These are phyloP conservation scores for Fusarium sarcochroum DNA, from an alignment of 2,329 filamentous ascomycete species.

Conservation along the genomic window DNA sequence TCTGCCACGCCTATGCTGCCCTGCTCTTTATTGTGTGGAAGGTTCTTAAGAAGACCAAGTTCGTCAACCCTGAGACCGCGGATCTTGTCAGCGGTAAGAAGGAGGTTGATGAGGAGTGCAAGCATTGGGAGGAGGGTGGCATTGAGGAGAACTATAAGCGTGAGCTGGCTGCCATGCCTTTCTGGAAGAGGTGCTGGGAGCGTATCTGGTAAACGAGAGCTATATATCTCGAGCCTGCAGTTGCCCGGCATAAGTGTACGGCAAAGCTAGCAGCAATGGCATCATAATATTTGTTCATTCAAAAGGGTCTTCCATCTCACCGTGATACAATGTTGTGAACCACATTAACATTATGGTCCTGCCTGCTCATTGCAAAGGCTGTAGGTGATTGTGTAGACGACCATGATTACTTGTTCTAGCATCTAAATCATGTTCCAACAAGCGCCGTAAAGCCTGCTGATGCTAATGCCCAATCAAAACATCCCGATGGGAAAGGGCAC, in stretches of 20 bases:
- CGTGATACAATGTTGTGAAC: background rate
- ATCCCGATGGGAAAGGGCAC: no score
- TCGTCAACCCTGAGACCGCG: slow-evolving; percentile 42
- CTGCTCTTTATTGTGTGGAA: slow-evolving; percentile 66
- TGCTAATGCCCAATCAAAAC: no score
- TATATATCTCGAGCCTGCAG: background rate
- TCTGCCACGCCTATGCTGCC: slow-evolving; percentile 66
- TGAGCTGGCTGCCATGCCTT: slow-evolving; percentile 54
- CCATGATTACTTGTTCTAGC: no score
- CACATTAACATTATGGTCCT: no score
- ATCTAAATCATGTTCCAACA: no score
- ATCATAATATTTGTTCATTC: slow-evolving; percentile 9
- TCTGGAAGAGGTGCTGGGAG: slow-evolving; percentile 56
- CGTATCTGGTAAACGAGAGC: slow-evolving; percentile 54
- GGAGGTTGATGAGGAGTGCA: slow-evolving; percentile 72
- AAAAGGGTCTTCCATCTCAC: background rate
- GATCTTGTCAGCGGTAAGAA: slow-evolving; percentile 66
- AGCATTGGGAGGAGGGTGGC: slow-evolving; percentile 60
- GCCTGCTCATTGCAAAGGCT: no score
- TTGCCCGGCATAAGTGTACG: background rate
- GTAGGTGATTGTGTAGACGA: no score
- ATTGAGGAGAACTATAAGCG: slow-evolving; percentile 61
- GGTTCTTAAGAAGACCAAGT: slow-evolving; percentile 64
- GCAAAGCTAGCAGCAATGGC: background rate
- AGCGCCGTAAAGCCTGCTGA: no score